Base-by-base conservation (phyloP, 2,329 filamentous ascomycete species). In the Diaporthe amygdali region DNA sequence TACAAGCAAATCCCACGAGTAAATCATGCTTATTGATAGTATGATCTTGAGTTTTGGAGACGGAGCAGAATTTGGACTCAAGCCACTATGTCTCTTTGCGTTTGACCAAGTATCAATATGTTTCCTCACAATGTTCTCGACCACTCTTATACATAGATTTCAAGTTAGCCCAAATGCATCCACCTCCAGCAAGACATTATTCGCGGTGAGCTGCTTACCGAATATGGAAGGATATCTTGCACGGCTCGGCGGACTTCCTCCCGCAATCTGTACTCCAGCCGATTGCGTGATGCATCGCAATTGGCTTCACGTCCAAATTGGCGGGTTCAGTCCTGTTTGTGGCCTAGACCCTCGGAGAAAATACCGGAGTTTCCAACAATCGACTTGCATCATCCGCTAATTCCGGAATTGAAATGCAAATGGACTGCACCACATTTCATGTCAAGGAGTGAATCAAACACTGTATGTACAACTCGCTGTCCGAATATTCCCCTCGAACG, bases 251-350 rank as follows among this genome's bases (percentile, higher is more conserved):
- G 27, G 20, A n/a, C 27, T n/a, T 47, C 12, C 3, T 22, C 12
- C 41, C 14, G 7, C 30, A 14, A 12, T n/a, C 41, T 25, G 15
- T 7, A 2, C 8, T 30, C 12, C 41, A 47, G 4, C 27, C 59
- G 34, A 63, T 63, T 47, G 59, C 59, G 59, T 63, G 59, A 63
- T 63, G 14, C 27, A 25, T 63, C 59, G 59, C 34, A 41, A 63
- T 63, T 20, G 59, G 59, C 41, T 32, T 10, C 32, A 20, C 7
- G 27, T 25, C 59, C 41, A n/a, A 47, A 47, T 63, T 34, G 59
- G 59, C 14, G 15, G 22, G 34, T 10, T 25, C 20, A 30, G 59
- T 12, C 41, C 30, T 17, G 2, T 34, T 63, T 47, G 2, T n/a
- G 59, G 59, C 17, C 5, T 47, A 47, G 27, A 22, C 8, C 59